These are phyloP conservation scores for Aspergillus sergii DNA, from an alignment of 2,329 filamentous ascomycete genomes.

Conservation along the genomic window DNA sequence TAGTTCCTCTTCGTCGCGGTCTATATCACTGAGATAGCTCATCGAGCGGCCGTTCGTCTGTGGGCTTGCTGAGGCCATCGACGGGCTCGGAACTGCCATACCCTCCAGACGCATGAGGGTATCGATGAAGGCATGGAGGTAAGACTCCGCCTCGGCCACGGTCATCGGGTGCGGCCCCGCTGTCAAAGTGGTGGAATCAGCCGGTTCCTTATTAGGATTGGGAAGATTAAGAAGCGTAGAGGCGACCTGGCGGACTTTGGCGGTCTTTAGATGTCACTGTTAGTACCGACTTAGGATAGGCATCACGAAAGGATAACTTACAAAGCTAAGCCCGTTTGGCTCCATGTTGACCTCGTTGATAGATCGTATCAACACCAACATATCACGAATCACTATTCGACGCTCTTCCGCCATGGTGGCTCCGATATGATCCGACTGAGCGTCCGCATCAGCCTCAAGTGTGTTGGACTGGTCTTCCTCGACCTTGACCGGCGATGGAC, in stretches of 20 bases:
- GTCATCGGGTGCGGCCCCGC: constrained; percentile 34
- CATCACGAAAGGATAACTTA: constrained; percentile 47
- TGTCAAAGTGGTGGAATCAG: constrained; percentile 44
- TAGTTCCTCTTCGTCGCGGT: constrained; percentile 76
- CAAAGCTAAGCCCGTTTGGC: constrained; percentile 65
- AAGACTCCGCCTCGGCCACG: constrained; percentile 65
- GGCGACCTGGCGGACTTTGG: constrained; percentile 83
- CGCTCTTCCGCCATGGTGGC: constrained; percentile 73
- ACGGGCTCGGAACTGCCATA: constrained; percentile 41
- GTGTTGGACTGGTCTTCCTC: constrained; percentile 28
- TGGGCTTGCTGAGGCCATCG: constrained; percentile 31
- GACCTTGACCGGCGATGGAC: constrained; percentile 19
- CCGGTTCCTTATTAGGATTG: constrained; percentile 27
- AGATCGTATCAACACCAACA: constrained; percentile 72
- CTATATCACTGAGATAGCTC: constrained; percentile 44
- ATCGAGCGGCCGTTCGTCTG: constrained; percentile 33
- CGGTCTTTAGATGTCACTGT: constrained; percentile 54
- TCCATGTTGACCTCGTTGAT: constrained; percentile 87
- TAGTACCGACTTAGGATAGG: not conserved
- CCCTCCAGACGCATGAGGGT: constrained; percentile 75
- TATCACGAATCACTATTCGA: constrained; percentile 77
- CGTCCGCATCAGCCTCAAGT: constrained; percentile 37
- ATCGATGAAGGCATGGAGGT: constrained; percentile 71
- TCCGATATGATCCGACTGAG: constrained; percentile 54
- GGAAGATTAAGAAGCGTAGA: constrained; percentile 73